Evolutionary conservation across 2,329 filamentous ascomycete species (phyloP).

Genomic region (Beauveria pseudobassiana): DNA sequence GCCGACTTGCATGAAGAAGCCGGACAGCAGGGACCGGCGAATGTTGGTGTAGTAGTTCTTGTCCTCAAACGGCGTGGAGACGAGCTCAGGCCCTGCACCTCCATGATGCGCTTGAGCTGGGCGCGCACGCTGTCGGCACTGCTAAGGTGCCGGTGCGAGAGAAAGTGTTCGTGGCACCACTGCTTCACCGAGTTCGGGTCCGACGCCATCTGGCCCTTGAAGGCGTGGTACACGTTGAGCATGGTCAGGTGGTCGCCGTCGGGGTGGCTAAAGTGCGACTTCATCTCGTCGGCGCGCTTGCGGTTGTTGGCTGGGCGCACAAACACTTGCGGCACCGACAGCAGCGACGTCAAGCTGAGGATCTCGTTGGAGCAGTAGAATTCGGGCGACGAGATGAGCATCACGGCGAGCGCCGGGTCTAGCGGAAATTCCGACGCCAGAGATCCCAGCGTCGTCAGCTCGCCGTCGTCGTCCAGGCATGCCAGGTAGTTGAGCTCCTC

Average conservation of each 20-base stretch:
- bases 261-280: constrained; percentile 81
- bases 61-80: constrained; percentile 85
- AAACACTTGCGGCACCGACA: constrained; percentile 93
- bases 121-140: constrained; percentile 90
- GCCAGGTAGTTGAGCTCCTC: constrained; percentile 97
- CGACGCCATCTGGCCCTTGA: constrained; percentile 60
- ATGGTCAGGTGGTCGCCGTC: constrained; percentile 95
- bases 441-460: constrained; percentile 77
- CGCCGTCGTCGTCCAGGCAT: constrained; percentile 92
- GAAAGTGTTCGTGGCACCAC: constrained; percentile 97
- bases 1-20: constrained; percentile 99
- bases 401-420: constrained; percentile 88
- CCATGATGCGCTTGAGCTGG: constrained; percentile 95
- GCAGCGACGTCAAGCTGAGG: constrained; percentile 83
- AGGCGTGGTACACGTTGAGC: constrained; percentile 96
- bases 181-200: constrained; percentile 66
- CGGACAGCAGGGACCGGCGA: constrained; percentile 79
- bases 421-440: constrained; percentile 93
- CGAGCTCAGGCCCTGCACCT: constrained; percentile 75
- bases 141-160: constrained; percentile 79
- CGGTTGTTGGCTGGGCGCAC: constrained; percentile 77
- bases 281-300: constrained; percentile 96
- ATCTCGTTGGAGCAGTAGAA: constrained; percentile 99
- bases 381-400: constrained; percentile 95
- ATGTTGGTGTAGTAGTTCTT: constrained; percentile 99